phyloP scores from a whole-genome alignment of 2,329 filamentous ascomycete genomes.

The Microdochium nivale region DNA sequence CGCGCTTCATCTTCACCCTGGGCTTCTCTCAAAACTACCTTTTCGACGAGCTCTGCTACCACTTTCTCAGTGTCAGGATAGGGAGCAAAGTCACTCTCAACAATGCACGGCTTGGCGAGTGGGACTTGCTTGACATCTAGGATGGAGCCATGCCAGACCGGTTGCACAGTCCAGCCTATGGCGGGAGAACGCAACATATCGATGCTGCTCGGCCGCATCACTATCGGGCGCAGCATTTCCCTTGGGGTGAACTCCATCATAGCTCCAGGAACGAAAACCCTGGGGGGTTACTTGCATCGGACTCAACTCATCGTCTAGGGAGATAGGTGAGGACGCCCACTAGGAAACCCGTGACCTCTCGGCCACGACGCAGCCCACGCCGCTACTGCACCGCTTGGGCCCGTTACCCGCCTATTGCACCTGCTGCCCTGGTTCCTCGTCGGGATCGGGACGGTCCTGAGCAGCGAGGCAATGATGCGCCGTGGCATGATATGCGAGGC shows the following conservation, averaged over 20 bases:
- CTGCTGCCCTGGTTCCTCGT: conserved; percentile 36
- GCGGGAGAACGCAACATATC: conserved; percentile 46
- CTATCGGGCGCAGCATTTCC: conserved; percentile 35
- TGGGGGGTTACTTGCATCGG: conserved; percentile 43
- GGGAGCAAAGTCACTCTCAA: conserved; percentile 40
- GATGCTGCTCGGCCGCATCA: conserved; percentile 46
- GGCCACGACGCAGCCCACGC: conserved; percentile 24
- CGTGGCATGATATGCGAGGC: conserved; percentile 33
- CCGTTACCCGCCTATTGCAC: conserved; percentile 30
- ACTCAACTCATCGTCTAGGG: conserved; percentile 49
- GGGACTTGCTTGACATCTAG: conserved; percentile 45
- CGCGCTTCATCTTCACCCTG: conserved; percentile 39
- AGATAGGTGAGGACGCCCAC: conserved; percentile 31
- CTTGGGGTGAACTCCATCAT: conserved; percentile 40
- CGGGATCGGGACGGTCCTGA: conserved; percentile 39
- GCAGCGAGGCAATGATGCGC: conserved; percentile 42
- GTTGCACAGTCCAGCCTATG: conserved; percentile 42
- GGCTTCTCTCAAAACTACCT: conserved; percentile 27
- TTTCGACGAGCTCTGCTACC: conserved; percentile 35
- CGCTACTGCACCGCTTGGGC: conserved; percentile 32
- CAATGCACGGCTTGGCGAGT: conserved; percentile 40
- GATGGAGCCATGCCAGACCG: conserved; percentile 38
- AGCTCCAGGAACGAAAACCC: conserved; percentile 38
- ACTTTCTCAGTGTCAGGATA: conserved; percentile 43
- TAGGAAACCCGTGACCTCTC: conserved; percentile 38